These are phyloP conservation scores for Cladorrhinum sp. DNA, from an alignment of 2,329 filamentous ascomycete genomes.

Conservation along the genomic window DNA sequence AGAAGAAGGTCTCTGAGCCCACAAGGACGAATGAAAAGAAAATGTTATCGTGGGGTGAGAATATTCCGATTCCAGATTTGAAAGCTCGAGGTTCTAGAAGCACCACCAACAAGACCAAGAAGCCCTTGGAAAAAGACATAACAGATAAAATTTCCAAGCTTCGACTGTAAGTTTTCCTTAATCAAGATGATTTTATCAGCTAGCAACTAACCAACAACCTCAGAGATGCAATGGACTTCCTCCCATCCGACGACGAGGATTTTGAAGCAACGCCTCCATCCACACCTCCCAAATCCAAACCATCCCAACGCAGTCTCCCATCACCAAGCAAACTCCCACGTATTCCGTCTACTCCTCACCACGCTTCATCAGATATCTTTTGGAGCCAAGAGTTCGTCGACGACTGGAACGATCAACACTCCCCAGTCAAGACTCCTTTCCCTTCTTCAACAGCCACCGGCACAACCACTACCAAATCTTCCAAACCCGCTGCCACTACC, in stretches of 20 bases:
- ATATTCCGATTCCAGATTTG: not conserved
- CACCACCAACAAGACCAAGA: not conserved
- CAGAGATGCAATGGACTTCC: not conserved
- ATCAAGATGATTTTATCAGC: not conserved
- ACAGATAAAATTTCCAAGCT: conserved; percentile 22
- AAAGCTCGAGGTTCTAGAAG: not conserved
- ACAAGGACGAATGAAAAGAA: not conserved
- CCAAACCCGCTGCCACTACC: not conserved
- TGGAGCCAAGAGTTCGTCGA: conserved; percentile 59
- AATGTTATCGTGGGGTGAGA: not conserved
- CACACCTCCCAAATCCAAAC: conserved; percentile 22
- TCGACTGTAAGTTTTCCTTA: conserved; percentile 16
- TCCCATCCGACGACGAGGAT: not conserved
- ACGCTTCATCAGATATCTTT: conserved; percentile 54
- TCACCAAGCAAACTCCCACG: conserved; percentile 37
- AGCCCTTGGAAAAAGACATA: conserved; percentile 12
- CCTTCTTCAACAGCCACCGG: conserved; percentile 23
- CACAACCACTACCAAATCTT: conserved; percentile 24
- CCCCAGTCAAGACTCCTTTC: conserved; percentile 33
- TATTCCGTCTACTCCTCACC: conserved; percentile 54
- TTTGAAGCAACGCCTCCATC: conserved; percentile 10
- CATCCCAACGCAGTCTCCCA: conserved; percentile 24
- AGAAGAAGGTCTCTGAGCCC: not conserved
- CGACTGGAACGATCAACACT: conserved; percentile 62
- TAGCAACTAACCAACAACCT: not conserved